Percentiles rank a stretch among this genome's conserved stretches.
Conservation (phyloP, 2,329 filamentous ascomycete genomes). For the Leptosphaerulina australis region DNA sequence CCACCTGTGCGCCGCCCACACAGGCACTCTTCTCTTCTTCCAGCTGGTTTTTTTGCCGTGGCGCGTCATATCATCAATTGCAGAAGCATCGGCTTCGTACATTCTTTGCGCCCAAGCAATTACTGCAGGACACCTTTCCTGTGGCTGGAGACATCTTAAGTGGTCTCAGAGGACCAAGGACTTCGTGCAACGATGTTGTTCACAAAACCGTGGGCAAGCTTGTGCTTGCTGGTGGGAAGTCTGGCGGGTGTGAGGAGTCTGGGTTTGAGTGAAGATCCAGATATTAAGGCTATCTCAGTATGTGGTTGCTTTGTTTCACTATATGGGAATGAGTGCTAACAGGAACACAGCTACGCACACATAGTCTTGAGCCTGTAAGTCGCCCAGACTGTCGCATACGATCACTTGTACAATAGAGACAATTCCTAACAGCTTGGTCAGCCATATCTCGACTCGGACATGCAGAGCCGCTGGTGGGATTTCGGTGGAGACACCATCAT, state of each 20-base stretch:
- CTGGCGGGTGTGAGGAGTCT: slow-evolving; percentile 37
- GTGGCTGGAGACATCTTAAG: slow-evolving; percentile 12
- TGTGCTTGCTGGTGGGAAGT: slow-evolving; percentile 49
- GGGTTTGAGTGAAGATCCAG: slow-evolving; percentile 48
- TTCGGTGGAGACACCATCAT: slow-evolving; percentile 96
- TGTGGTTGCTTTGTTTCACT: slow-evolving; percentile 39
- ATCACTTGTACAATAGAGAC: background rate
- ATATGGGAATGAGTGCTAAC: slow-evolving; percentile 28
- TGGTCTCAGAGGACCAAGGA: slow-evolving; percentile 22
- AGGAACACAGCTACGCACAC: slow-evolving; percentile 73
- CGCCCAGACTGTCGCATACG: slow-evolving; percentile 12
- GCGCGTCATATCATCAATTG: slow-evolving; percentile 28
- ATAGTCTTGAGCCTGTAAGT: slow-evolving; percentile 79
- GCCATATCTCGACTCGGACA: slow-evolving; percentile 97
- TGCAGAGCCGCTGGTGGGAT: slow-evolving; percentile 98
- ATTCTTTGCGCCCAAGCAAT: slow-evolving; percentile 33
- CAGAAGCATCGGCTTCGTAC: slow-evolving; percentile 35
- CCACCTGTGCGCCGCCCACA: slow-evolving; percentile 36
- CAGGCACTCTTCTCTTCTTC: slow-evolving; percentile 30
- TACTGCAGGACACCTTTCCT: background rate
- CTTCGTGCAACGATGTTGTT: slow-evolving; percentile 42
- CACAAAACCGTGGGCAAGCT: slow-evolving; percentile 43
- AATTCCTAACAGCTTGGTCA: slow-evolving; percentile 50
- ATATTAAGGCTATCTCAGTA: slow-evolving; percentile 71
- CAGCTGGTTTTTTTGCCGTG: slow-evolving; percentile 22